phyloP scores from a whole-genome alignment of 345 rosid genomes.

The Trapa incisa region DNA sequence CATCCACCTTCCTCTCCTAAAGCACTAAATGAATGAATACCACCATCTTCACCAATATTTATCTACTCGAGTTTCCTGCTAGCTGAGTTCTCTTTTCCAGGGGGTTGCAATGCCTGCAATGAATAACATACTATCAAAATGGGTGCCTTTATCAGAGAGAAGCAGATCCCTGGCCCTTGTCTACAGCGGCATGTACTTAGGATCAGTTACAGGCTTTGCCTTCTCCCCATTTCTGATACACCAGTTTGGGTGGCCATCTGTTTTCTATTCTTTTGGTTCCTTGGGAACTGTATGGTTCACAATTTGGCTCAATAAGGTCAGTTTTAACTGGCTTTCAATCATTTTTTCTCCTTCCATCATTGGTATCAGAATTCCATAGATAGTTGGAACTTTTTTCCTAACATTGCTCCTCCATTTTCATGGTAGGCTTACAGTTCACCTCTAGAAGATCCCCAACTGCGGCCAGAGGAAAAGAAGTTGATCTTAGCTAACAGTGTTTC shows the following conservation, averaged over 20 bases:
- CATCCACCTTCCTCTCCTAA: no score
- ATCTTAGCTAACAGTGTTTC: constrained; percentile 38
- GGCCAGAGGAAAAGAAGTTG: constrained; percentile 54
- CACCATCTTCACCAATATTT: no score
- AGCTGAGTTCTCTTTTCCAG: constrained; percentile 19
- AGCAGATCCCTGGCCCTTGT: constrained; percentile 85
- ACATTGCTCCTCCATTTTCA: constrained; percentile 1
- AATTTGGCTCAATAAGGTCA: constrained; percentile 68
- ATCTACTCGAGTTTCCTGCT: no score
- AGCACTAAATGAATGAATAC: no score
- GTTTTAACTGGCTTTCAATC: not conserved
- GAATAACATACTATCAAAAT: constrained; percentile 84
- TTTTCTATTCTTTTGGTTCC: constrained; percentile 88
- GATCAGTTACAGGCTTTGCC: constrained; percentile 89
- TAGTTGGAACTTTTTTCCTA: not conserved
- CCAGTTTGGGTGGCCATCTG: constrained; percentile 90
- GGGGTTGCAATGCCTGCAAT: constrained; percentile 99
- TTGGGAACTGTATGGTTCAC: constrained; percentile 79
- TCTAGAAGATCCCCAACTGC: constrained; percentile 55
- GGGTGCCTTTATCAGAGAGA: constrained; percentile 92
- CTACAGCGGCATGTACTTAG: constrained; percentile 91
- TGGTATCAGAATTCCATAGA: not conserved
- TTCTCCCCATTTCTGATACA: constrained; percentile 88
- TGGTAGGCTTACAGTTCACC: constrained; percentile 82
- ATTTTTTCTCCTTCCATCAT: not conserved